Evolutionary conservation across 805 yeast species (phyloP).

Genomic region (Schwanniomyces vanrijiae): DNA sequence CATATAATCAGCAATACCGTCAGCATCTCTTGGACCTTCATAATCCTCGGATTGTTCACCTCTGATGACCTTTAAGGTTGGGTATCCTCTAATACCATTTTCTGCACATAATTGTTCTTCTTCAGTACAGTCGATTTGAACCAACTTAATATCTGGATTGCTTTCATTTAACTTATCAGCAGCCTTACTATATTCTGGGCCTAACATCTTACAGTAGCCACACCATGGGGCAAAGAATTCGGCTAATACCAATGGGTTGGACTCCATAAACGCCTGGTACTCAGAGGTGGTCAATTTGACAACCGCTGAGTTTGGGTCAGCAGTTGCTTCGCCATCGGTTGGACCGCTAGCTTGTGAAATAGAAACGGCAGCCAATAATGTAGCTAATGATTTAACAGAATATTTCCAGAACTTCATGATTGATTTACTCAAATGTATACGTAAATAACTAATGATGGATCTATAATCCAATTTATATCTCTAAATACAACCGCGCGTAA

Average conservation of each 20-base stretch:
- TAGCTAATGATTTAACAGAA: slow-evolving; percentile 36
- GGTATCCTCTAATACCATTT: slow-evolving; percentile 76
- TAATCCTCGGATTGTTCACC: slow-evolving; percentile 57
- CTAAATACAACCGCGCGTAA: slow-evolving; percentile 1
- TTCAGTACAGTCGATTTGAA: slow-evolving; percentile 84
- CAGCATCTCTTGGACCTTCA: slow-evolving; percentile 82
- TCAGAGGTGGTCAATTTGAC: slow-evolving; percentile 69
- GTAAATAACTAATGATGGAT: background rate
- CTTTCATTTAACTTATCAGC: slow-evolving; percentile 57
- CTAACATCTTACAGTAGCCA: slow-evolving; percentile 89
- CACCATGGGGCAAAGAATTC: slow-evolving; percentile 98
- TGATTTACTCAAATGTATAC: background rate
- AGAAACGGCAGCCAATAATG: slow-evolving; percentile 35
- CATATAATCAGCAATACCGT: slow-evolving; percentile 77
- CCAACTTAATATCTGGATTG: slow-evolving; percentile 63
- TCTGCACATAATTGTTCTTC: slow-evolving; percentile 69
- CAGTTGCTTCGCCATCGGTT: slow-evolving; percentile 60
- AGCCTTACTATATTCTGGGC: slow-evolving; percentile 77
- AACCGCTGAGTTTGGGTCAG: slow-evolving; percentile 84
- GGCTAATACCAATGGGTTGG: slow-evolving; percentile 77
- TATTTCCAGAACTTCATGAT: slow-evolving; percentile 43
- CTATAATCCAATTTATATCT: background rate
- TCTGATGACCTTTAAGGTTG: slow-evolving; percentile 77
- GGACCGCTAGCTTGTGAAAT: slow-evolving; percentile 37
- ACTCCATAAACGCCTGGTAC: slow-evolving; percentile 64